Evolutionary conservation across 2,329 filamentous ascomycete genomes (phyloP).

Genomic region (Alternaria brassicae): DNA sequence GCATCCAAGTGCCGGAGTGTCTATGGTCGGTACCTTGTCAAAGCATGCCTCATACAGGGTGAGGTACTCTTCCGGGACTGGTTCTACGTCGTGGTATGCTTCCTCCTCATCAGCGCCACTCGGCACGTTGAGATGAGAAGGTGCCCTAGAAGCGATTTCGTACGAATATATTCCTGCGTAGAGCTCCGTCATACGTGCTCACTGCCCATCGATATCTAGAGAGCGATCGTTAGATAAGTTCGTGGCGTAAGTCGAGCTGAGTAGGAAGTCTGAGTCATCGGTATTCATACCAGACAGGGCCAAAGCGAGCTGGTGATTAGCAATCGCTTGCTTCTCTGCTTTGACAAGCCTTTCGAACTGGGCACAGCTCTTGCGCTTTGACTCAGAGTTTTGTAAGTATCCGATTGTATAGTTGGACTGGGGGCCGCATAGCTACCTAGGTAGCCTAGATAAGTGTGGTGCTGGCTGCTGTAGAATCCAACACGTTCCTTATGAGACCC

Average conservation of each 20-base stretch:
- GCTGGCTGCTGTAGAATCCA: background rate
- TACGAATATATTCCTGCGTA: background rate
- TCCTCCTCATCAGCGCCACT: background rate
- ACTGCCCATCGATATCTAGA: background rate
- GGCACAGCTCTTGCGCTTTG: conserved; percentile 12
- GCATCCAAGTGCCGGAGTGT: background rate
- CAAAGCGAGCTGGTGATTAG: conserved; percentile 22
- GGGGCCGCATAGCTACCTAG: background rate
- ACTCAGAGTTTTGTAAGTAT: background rate
- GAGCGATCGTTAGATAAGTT: background rate
- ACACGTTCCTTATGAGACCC: background rate
- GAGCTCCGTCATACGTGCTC: background rate
- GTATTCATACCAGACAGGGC: conserved; percentile 5
- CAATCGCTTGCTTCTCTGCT: conserved; percentile 22
- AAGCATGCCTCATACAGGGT: background rate
- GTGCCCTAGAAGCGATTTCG: background rate
- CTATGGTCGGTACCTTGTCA: background rate
- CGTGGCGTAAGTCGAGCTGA: conserved; percentile 7
- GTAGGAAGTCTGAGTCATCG: background rate
- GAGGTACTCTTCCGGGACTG: background rate
- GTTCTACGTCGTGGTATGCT: background rate
- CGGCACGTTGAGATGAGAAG: background rate
- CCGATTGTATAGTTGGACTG: background rate
- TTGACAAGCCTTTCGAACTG: conserved; percentile 15
- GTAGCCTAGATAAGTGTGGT: background rate